Base-by-base conservation (phyloP, 345 rosid genomes). In the Populus euphratica region DNA sequence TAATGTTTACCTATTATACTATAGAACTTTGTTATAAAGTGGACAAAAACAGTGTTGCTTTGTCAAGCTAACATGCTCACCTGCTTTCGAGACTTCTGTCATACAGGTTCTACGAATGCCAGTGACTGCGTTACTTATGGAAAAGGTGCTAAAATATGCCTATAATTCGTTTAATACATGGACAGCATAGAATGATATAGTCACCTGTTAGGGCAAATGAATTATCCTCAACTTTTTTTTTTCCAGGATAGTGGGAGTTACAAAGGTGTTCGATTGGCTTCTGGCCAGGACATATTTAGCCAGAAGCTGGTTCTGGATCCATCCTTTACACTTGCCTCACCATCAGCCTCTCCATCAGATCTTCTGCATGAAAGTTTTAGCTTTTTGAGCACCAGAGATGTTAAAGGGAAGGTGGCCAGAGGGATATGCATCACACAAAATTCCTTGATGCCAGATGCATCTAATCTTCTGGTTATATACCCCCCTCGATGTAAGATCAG, bases 51-150 rank as follows among this genome's bases (percentile, higher is more conserved):
- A 43, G 39, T 36, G 39, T 36, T 75, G 70, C 8, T 75, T 50
- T 69, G 12, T 49, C 61, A 72, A 70, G 77, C 43, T 52, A 64
- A 72, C 61, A 10, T 73, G 25, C 68, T 74, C 71, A 47, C 72
- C 72, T 79, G 74, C 73, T 44, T 39, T 33, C 52, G 68, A 70
- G 73, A 76, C 64, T 63, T 71, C 20, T 74, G 17, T 39, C 67
- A 41, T 77, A 23, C 88, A 96, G 99, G 97, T 96, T 87, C 85
- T 93, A 78, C 85, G 94, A 76, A 96, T 93, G 99, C 94, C 98
- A 49, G 88, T 92, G 69, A 78, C 84, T 84, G 83, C 92, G 75
- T 65, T 96, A 86, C 96, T 91, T 67, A 41, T 83, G 71, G 92
- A 91, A 63, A 83, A 91, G 98, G 97, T 90, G 75, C 59, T 79